Conservation (phyloP, 129 eudicot species). For the Deinandra increscens region DNA sequence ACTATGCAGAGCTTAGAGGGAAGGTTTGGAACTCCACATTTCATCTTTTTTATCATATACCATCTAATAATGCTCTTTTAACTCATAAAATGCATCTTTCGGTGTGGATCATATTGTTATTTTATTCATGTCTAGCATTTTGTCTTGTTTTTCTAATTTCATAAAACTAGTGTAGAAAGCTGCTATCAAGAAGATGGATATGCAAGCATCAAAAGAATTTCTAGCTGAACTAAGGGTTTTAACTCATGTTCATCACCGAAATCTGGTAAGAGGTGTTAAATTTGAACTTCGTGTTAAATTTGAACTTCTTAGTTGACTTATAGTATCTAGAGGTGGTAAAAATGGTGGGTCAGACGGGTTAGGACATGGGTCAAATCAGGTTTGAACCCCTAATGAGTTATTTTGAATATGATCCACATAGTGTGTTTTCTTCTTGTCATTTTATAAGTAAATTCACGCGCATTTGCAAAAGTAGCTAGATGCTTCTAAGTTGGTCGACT, state of each 20-base stretch:
- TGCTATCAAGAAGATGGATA: slow-evolving; percentile 91
- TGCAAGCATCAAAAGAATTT: slow-evolving; percentile 83
- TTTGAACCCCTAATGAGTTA: too few relatives aligned
- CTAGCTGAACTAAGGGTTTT: slow-evolving; percentile 80
- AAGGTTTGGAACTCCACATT: slow-evolving; percentile 88
- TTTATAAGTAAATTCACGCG: too few relatives aligned
- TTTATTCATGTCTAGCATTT: not conserved
- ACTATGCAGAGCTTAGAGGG: slow-evolving; percentile 95
- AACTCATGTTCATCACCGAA: slow-evolving; percentile 84
- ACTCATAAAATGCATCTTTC: not conserved
- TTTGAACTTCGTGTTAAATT: too few relatives aligned
- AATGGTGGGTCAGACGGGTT: too few relatives aligned
- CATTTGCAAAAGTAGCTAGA: too few relatives aligned
- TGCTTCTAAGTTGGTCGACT: too few relatives aligned
- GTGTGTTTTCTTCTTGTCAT: too few relatives aligned
- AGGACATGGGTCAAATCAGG: too few relatives aligned
- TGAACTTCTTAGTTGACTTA: not conserved
- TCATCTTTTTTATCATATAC: not conserved
- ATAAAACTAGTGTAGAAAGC: slow-evolving; percentile 57
- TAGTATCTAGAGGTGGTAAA: too few relatives aligned
- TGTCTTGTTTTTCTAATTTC: not conserved
- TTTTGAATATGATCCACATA: too few relatives aligned
- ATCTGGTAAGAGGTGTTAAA: slow-evolving; percentile 63
- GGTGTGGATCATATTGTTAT: not conserved
- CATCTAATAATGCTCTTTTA: not conserved